Evolutionary conservation across 169 alveolate genomes (phyloP), one percentile per base, ranked within the genome.

Genomic region (Theileria sp.): DNA sequence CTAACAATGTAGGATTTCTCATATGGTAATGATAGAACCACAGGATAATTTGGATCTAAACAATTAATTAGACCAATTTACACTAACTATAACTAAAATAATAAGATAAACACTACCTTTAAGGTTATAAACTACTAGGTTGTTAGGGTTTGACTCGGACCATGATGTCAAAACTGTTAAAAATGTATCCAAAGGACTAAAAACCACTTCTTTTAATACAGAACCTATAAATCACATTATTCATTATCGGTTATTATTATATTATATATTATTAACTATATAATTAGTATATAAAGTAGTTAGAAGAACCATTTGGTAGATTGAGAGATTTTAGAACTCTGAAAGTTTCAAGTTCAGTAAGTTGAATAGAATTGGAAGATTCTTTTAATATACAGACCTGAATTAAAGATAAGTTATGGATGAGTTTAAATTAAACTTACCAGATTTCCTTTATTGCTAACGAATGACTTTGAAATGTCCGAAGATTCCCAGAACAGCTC

Each of bases 131-230:
- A 83, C 79, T 8, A 65, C 79, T 76, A 83, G 26, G 54, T 83
- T 83, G 72, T 83, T 83, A 21, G 76, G 75, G 30, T 83, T 77
- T 13, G 23, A 26, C 77, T 83, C 86, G 28, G 87, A 28, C 86
- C 86, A 77, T 23, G 87, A 44, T 19, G 86, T 83, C 21, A 74
- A 75, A 19, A 83, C 77, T 49, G 78, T 75, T 17, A 83, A 65
- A 54, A 68, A 72, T 3, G 62, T 51, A 49, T 83, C 89, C 77
- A 74, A 60, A 8, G 89, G 86, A 28, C 89, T 83, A 60, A 83
- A 83, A 13, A 77, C 30, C 32, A 68, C 81, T 10, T 69, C 80
- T 12, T 79, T 74, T 10, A 83, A 36, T 12, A 81, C 25, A 34
- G 80, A 77, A 26, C 32, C 89, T 83, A 71, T 0, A 36, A 38